phyloP scores from a whole-genome alignment of 1,284 basidiomycete genomes.

The Xanthoconium separans region DNA sequence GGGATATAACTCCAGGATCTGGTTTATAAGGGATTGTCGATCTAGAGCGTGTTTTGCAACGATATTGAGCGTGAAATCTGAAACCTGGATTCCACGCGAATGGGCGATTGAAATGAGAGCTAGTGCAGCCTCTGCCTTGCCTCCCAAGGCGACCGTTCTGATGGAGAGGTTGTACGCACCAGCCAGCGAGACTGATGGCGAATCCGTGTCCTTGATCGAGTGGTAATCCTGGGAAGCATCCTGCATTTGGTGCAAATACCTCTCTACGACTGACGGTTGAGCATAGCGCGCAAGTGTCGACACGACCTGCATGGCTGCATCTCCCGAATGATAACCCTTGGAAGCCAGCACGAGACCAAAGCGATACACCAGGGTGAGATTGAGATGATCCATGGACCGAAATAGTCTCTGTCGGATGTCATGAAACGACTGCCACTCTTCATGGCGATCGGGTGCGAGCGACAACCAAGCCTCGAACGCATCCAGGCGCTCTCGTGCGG shows the following conservation, averaged over 20 bases:
- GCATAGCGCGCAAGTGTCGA: constrained; percentile 28
- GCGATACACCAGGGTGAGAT: constrained; percentile 24
- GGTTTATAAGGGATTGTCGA: constrained; percentile 5
- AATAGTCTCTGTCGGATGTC: constrained; percentile 27
- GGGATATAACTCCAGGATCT: constrained; percentile 18
- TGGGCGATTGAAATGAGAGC: constrained; percentile 19
- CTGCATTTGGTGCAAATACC: constrained; percentile 24
- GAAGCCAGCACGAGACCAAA: constrained; percentile 29
- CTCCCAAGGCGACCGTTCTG: constrained; percentile 24
- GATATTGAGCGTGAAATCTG: constrained; percentile 29
- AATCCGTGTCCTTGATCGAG: neutral
- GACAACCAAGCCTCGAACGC: constrained; percentile 28
- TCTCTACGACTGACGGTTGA: constrained; percentile 11
- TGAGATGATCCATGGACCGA: constrained; percentile 27
- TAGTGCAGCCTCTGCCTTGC: constrained; percentile 19
- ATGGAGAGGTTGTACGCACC: constrained; percentile 20
- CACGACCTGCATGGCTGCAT: constrained; percentile 20
- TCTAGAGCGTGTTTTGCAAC: constrained; percentile 17
- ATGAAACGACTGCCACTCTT: constrained; percentile 20
- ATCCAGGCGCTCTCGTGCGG: constrained; percentile 13
- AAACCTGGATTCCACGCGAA: constrained; percentile 13
- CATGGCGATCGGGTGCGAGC: constrained; percentile 25
- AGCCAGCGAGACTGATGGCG: constrained; percentile 10
- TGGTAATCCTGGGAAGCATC: constrained; percentile 11
- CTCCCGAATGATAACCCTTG: constrained; percentile 26